phyloP scores from a whole-genome alignment of 2,329 filamentous ascomycete genomes.

The Paraphaeosphaeria sporulosa region DNA sequence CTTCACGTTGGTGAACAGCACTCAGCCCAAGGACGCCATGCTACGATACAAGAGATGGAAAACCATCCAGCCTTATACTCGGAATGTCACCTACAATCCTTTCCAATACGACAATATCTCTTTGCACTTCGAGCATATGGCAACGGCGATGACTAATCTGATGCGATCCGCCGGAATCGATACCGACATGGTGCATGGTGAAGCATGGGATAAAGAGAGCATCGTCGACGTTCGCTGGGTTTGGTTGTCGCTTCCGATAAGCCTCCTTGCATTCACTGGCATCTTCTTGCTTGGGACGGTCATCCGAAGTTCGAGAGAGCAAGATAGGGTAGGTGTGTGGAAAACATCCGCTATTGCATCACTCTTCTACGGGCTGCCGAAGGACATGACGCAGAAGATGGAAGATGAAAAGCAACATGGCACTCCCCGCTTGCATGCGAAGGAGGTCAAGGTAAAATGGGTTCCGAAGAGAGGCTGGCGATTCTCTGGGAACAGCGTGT shows the following conservation, averaged over 20 bases:
- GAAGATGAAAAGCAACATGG: constrained; percentile 2
- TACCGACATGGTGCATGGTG: constrained; percentile 17
- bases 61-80: not conserved
- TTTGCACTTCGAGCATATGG: constrained; percentile 9
- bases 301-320: no score
- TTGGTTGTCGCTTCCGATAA: constrained; percentile 34
- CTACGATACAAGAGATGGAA: constrained; percentile 9
- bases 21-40: not conserved
- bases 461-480: constrained; percentile 18
- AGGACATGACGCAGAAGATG: constrained; percentile 22
- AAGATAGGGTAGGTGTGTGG: no score
- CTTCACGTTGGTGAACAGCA: constrained; percentile 9
- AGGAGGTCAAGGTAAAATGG: constrained; percentile 17
- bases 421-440: constrained; percentile 21
- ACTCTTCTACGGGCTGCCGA: constrained; percentile 20
- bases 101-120: constrained; percentile 11
- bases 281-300: constrained; percentile 35
- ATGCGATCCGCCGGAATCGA: constrained; percentile 6
- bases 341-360: constrained; percentile 24
- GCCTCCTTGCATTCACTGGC: constrained; percentile 21
- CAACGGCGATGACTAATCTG: constrained; percentile 9
- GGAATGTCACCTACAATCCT: constrained; percentile 9
- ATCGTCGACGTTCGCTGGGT: constrained; percentile 32
- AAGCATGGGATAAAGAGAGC: constrained; percentile 21
- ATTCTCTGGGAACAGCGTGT: constrained; percentile 14